Evolutionary conservation across 1,139 yeast species (phyloP).

Genomic region (Kluyveromyces sp.): DNA sequence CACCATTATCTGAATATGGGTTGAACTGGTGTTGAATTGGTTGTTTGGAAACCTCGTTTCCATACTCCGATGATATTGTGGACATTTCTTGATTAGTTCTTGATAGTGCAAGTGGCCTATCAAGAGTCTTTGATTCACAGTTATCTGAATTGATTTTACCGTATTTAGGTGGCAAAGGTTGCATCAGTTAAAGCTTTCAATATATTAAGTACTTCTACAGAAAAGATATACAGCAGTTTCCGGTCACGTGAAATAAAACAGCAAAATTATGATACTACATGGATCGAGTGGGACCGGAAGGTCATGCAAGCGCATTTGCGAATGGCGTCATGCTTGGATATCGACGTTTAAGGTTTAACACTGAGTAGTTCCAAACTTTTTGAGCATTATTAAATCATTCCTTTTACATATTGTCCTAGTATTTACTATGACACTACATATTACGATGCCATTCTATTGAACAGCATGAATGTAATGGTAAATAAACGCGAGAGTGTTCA

Average conservation of each 20-base stretch:
- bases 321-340: no score
- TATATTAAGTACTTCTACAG: not conserved
- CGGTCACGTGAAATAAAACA: no score
- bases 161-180: conserved; percentile 7
- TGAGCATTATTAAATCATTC: no score
- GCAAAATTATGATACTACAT: no score
- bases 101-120: not conserved
- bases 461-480: conserved; percentile 39
- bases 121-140: no score
- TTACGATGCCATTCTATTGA: not conserved
- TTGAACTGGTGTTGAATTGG: conserved; percentile 93
- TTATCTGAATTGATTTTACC: no score
- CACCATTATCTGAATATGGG: conserved; percentile 96
- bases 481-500: conserved; percentile 50
- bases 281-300: no score
- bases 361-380: no score
- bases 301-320: no score
- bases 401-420: no score
- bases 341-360: no score
- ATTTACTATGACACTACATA: no score
- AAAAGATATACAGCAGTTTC: not conserved
- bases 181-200: not conserved
- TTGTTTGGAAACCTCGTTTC: conserved; percentile 42
- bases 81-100: conserved; percentile 13
- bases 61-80: conserved; percentile 57